Conservation (phyloP, 148 eudicot genomes). For the Suaeda aralocaspica region DNA sequence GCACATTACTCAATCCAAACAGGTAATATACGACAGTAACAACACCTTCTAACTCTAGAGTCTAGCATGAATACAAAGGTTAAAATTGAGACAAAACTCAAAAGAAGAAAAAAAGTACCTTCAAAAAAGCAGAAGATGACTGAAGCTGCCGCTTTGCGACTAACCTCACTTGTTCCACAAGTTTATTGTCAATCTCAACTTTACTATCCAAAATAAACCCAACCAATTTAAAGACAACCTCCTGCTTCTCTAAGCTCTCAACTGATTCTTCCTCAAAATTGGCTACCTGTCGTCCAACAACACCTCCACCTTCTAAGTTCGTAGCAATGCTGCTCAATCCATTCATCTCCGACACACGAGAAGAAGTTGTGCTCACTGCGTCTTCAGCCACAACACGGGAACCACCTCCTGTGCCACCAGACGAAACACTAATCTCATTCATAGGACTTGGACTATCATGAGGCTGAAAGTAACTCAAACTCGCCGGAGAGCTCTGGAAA, state of each 20-base stretch:
- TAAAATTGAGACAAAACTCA: not conserved
- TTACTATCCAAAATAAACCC: slow-evolving; percentile 50
- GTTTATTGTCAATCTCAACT: slow-evolving; percentile 47
- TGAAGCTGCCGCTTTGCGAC: slow-evolving; percentile 74
- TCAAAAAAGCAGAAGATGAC: slow-evolving; percentile 61
- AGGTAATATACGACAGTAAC: not conserved
- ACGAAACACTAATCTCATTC: slow-evolving; percentile 44
- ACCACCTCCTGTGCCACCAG: slow-evolving; percentile 34
- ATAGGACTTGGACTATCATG: slow-evolving; percentile 42
- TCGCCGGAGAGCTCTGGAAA: slow-evolving; percentile 69
- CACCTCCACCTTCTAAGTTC: slow-evolving; percentile 30
- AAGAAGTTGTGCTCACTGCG: slow-evolving; percentile 32
- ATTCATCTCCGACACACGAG: slow-evolving; percentile 46
- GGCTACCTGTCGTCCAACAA: slow-evolving; percentile 33
- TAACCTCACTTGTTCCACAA: slow-evolving; percentile 68
- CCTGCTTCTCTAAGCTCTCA: slow-evolving; percentile 76
- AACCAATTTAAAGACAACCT: slow-evolving; percentile 66
- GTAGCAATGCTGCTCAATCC: slow-evolving; percentile 38
- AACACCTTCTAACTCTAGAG: no score
- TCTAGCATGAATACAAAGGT: not conserved
- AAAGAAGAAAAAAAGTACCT: slow-evolving; percentile 35
- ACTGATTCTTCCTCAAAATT: slow-evolving; percentile 74
- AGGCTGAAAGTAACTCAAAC: slow-evolving; percentile 39
- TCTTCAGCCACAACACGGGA: slow-evolving; percentile 44
- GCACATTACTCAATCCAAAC: not conserved